Evolutionary conservation across 2,329 filamentous ascomycete species (phyloP).

Genomic region (Botryotinia convoluta): DNA sequence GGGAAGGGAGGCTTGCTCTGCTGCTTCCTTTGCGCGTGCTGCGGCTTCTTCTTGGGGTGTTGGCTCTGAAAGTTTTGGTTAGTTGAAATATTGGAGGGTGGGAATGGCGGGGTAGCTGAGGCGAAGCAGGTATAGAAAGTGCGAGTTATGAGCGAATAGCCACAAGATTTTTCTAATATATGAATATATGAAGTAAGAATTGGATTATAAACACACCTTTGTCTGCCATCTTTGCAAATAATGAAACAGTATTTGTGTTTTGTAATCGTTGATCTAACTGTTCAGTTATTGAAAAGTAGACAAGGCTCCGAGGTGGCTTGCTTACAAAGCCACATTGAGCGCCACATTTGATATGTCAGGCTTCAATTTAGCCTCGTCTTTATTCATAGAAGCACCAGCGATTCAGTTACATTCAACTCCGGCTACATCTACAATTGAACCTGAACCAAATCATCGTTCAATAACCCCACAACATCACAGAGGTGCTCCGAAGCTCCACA

Average conservation of each 20-base stretch:
- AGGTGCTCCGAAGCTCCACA: not conserved
- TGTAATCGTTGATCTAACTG: not conserved
- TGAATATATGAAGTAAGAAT: not conserved
- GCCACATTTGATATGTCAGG: not conserved
- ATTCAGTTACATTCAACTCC: not conserved
- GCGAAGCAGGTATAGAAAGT: not conserved
- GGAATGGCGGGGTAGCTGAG: constrained; percentile 15
- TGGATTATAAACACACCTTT: constrained; percentile 24
- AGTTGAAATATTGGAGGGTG: constrained; percentile 3
- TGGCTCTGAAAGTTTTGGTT: constrained; percentile 29
- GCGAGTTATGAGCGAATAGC: not conserved
- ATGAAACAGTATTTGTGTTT: constrained; percentile 21
- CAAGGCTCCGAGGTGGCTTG: constrained; percentile 31
- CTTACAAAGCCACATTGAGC: constrained; percentile 8
- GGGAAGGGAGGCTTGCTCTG: constrained; percentile 85
- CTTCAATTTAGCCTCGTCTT: not conserved
- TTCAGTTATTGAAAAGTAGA: constrained; percentile 18
- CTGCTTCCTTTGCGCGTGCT: constrained; percentile 67
- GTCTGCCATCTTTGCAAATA: constrained; percentile 28
- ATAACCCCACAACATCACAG: not conserved
- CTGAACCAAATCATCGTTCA: constrained; percentile 22
- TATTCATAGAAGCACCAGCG: not conserved
- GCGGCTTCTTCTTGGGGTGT: constrained; percentile 54
- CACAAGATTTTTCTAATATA: too few species aligned
- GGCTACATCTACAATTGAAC: constrained; percentile 6